phyloP scores from a whole-genome alignment of 345 rosid species.

The Brassica juncea region DNA sequence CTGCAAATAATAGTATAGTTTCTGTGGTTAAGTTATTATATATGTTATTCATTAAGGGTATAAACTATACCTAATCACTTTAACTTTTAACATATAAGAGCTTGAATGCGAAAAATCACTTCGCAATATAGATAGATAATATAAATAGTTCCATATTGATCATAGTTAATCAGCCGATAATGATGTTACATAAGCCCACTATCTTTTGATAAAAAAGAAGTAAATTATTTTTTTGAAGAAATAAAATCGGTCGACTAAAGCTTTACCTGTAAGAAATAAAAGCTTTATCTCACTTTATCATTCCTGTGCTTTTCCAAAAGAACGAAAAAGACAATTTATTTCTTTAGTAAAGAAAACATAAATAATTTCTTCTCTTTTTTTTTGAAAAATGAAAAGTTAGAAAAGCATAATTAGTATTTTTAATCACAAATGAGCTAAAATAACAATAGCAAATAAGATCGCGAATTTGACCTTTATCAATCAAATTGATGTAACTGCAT shows the following conservation, averaged over 20 bases:
- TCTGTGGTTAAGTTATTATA: too few relatives aligned
- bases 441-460: too few relatives aligned
- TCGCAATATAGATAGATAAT: too few relatives aligned
- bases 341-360: constrained; percentile 5
- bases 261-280: constrained; percentile 14
- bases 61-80: too few relatives aligned
- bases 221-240: neutral
- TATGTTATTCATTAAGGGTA: too few relatives aligned
- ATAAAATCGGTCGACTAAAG: neutral
- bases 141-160: too few relatives aligned
- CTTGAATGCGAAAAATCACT: too few relatives aligned
- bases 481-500: too few relatives aligned
- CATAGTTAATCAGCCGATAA: too few relatives aligned
- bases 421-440: neutral
- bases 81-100: too few relatives aligned
- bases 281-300: constrained; percentile 29
- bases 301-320: constrained; percentile 27
- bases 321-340: constrained; percentile 11
- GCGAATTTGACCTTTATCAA: too few relatives aligned
- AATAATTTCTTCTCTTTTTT: neutral
- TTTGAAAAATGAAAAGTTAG: neutral
- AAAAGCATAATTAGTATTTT: neutral
- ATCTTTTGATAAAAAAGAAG: neutral
- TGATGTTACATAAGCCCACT: neutral
- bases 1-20: too few relatives aligned